These are phyloP conservation scores for Gossypium aridum DNA, from an alignment of 441 rosid genomes.

Conservation along the genomic window DNA sequence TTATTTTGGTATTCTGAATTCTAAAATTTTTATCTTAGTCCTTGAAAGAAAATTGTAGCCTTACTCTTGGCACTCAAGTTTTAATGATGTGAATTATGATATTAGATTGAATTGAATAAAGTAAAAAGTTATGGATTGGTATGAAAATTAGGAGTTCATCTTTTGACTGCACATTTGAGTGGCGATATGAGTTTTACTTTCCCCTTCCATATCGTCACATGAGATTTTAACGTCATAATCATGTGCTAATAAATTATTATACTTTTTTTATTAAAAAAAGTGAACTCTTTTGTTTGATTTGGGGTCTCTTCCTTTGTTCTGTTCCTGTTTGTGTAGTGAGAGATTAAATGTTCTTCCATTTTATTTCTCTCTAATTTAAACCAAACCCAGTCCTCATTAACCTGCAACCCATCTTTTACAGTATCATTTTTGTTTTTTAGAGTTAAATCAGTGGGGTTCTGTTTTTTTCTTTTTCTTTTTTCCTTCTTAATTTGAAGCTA, in stretches of 20 bases:
- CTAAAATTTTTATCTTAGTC: too few relatives aligned
- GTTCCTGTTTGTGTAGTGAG: conserved; percentile 13
- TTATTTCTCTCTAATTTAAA: background rate
- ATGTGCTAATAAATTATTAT: background rate
- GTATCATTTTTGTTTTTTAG: background rate
- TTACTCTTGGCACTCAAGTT: too few relatives aligned
- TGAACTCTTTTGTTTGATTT: conserved; percentile 21
- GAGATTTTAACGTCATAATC: conserved; percentile 5
- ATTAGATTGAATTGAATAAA: too few relatives aligned
- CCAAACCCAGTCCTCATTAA: conserved; percentile 1
- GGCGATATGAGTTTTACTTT: background rate
- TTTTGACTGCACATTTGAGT: background rate
- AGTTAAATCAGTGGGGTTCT: background rate
- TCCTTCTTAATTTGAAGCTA: background rate
- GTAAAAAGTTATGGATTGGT: too few relatives aligned
- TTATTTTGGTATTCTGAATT: too few relatives aligned
- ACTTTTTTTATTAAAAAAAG: background rate
- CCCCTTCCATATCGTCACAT: conserved; percentile 3
- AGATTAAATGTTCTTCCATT: background rate
- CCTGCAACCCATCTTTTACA: background rate
- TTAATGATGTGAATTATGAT: too few relatives aligned
- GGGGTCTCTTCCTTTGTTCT: conserved; percentile 23
- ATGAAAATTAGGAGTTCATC: too few relatives aligned
- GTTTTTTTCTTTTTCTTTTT: background rate
- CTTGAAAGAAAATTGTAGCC: too few relatives aligned